Percentiles rank a stretch among this genome's conserved stretches.
Evolutionary conservation across 1,284 basidiomycete genomes (phyloP).

Genomic region (Marasmius fiardii): DNA sequence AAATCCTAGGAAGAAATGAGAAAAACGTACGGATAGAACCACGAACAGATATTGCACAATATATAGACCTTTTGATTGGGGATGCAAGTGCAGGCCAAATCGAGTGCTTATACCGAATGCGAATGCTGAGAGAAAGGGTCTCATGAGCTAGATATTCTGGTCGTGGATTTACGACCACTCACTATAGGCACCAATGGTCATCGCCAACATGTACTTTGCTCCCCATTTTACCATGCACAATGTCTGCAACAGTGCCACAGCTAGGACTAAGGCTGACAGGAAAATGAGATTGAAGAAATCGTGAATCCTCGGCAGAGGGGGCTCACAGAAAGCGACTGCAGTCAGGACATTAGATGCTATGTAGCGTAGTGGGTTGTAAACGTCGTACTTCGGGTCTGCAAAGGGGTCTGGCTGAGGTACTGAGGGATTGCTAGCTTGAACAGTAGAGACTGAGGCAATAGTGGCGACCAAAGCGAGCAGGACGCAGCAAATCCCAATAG

Average conservation of each 20-base stretch:
- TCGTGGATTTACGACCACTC: slow-evolving; percentile 16
- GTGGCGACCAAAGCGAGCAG: not conserved
- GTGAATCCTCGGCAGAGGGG: not conserved
- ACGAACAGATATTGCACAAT: slow-evolving; percentile 62
- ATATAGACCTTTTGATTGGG: slow-evolving; percentile 46
- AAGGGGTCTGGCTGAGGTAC: slow-evolving; percentile 36
- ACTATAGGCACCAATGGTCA: slow-evolving; percentile 66
- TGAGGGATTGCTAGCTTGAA: not conserved
- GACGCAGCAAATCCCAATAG: not conserved
- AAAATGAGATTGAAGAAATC: slow-evolving; percentile 1
- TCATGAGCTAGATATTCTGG: not conserved
- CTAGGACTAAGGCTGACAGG: slow-evolving; percentile 44
- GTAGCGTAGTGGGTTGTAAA: slow-evolving; percentile 56
- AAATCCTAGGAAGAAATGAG: slow-evolving; percentile 8
- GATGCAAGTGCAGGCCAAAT: slow-evolving; percentile 43
- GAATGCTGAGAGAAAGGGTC: slow-evolving; percentile 36
- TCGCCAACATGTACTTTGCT: slow-evolving; percentile 59
- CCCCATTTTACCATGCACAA: slow-evolving; percentile 45
- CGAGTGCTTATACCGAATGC: slow-evolving; percentile 50
- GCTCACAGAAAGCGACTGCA: slow-evolving; percentile 48
- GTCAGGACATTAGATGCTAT: slow-evolving; percentile 59
- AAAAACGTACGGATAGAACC: slow-evolving; percentile 53
- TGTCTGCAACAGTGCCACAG: slow-evolving; percentile 49
- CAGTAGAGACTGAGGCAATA: not conserved
- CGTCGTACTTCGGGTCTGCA: slow-evolving; percentile 50